Percentiles rank a stretch among this genome's conserved stretches.
Conservation (phyloP, 768 basidiomycete species). For the Podaxis sp. region DNA sequence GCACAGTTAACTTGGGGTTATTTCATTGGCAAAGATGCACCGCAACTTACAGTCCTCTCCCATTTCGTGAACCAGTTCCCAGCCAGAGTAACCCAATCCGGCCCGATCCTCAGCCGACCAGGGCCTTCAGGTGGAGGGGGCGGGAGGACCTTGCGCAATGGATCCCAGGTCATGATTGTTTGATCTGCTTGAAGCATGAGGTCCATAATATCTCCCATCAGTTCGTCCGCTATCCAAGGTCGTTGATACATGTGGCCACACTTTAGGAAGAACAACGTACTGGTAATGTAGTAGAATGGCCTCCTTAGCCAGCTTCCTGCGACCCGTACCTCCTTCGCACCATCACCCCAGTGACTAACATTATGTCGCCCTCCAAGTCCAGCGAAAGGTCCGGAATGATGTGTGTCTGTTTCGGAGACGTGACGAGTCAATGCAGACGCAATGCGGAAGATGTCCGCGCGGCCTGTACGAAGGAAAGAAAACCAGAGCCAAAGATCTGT, state of each 20-base stretch:
- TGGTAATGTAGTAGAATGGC: constrained; percentile 33
- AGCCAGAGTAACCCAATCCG: constrained; percentile 33
- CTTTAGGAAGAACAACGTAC: constrained; percentile 14
- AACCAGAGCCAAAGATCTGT: constrained; percentile 37
- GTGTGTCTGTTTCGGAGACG: constrained; percentile 32
- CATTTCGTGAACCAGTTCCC: constrained; percentile 38
- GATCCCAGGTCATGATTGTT: constrained; percentile 36
- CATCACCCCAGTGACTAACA: constrained; percentile 36
- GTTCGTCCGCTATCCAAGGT: constrained; percentile 24
- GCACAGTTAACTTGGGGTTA: neutral
- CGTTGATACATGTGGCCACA: neutral
- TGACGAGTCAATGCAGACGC: constrained; percentile 33
- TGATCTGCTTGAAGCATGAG: constrained; percentile 30
- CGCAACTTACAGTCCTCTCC: constrained; percentile 29
- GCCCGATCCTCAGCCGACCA: constrained; percentile 31
- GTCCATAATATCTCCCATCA: constrained; percentile 36
- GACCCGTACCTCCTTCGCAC: constrained; percentile 34
- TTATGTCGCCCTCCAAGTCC: constrained; percentile 33
- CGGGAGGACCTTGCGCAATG: constrained; percentile 31
- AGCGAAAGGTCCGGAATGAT: constrained; percentile 32
- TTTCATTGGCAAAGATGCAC: neutral
- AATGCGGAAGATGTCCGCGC: constrained; percentile 30
- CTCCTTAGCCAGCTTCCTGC: constrained; percentile 29
- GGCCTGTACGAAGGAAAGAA: constrained; percentile 34
- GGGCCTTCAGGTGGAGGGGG: constrained; percentile 31